Conservation (phyloP, 495 filamentous ascomycete species). For the Tirmania nivea region DNA sequence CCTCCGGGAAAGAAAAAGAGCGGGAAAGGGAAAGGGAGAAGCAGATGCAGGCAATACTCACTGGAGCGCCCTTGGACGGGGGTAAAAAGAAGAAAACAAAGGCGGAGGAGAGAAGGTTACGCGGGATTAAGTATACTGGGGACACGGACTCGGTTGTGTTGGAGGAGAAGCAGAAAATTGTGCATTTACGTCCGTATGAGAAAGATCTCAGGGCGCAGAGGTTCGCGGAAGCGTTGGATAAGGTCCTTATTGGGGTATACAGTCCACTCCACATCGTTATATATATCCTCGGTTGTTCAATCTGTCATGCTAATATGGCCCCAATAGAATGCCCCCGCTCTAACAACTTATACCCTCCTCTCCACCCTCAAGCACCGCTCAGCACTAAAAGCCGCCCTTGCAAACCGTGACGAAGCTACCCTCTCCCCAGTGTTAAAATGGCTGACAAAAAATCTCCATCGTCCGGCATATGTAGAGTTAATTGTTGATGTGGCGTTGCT, state of each 20-base stretch:
- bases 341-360: conserved; percentile 49
- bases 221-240: conserved; percentile 57
- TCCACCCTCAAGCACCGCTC: conserved; percentile 71
- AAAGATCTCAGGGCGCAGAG: conserved; percentile 52
- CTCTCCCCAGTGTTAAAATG: conserved; percentile 68
- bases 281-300: too few species aligned
- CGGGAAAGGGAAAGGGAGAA: conserved; percentile 48
- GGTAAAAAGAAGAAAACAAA: conserved; percentile 44
- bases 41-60: conserved; percentile 66
- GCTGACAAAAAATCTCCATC: conserved; percentile 52
- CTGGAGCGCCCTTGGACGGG: conserved; percentile 43
- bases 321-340: conserved; percentile 23
- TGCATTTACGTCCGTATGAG: conserved; percentile 54
- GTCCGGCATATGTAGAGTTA: conserved; percentile 54
- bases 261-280: conserved; percentile 4
- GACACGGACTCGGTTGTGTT: conserved; percentile 78
- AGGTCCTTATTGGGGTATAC: conserved; percentile 33
- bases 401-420: conserved; percentile 58
- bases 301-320: background rate
- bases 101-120: conserved; percentile 43
- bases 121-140: conserved; percentile 63
- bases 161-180: conserved; percentile 37
- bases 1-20: conserved; percentile 57
- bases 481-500: conserved; percentile 61
- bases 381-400: conserved; percentile 60